Evolutionary conservation across 345 rosid species (phyloP).

Genomic region (Populus pruinosa): DNA sequence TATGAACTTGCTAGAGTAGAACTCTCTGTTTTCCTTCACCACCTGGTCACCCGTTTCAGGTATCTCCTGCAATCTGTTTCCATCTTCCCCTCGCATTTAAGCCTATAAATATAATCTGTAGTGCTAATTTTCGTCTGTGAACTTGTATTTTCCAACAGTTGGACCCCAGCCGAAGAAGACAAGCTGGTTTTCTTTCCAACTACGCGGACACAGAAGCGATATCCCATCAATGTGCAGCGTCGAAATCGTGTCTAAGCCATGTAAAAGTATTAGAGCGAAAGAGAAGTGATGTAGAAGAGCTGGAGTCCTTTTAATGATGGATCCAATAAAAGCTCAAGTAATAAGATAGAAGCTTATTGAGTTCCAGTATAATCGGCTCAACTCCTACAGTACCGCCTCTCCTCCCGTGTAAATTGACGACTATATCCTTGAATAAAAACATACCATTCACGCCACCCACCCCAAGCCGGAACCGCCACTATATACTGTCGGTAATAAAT

Average conservation of each 20-base stretch:
- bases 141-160: conserved; percentile 34
- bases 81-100: not conserved
- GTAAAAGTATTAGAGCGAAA: not conserved
- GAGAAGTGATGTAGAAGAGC: not conserved
- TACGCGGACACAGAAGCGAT: conserved; percentile 84
- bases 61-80: not conserved
- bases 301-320: not conserved
- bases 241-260: conserved; percentile 15
- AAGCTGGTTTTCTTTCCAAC: conserved; percentile 92
- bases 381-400: not conserved
- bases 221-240: conserved; percentile 64
- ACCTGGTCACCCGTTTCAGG: conserved; percentile 33
- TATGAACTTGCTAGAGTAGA: conserved; percentile 38
- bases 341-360: not conserved
- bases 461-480: not conserved
- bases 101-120: not conserved
- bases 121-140: not conserved
- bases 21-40: conserved; percentile 31
- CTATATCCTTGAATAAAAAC: not conserved
- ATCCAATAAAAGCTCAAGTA: conserved; percentile 1
- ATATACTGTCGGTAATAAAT: not conserved
- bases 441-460: not conserved
- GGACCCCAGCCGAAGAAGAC: conserved; percentile 85
- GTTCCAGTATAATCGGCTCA: too few relatives aligned
- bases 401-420: not conserved